Evolutionary conservation across 768 basidiomycete species (phyloP).

Genomic region (Neoboletus brunneissimus): DNA sequence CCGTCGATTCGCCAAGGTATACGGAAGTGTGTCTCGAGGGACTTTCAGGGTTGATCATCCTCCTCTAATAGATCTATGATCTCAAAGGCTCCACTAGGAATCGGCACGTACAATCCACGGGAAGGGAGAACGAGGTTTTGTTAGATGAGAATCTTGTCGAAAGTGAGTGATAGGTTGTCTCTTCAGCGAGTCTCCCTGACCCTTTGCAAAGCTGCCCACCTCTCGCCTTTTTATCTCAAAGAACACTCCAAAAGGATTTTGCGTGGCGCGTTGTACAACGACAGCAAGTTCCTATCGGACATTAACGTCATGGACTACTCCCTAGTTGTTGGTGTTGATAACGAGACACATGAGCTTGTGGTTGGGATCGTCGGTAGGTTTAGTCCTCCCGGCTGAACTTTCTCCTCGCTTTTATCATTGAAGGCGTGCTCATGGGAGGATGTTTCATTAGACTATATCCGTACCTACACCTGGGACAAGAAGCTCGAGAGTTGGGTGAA

Average conservation of each 20-base stretch:
- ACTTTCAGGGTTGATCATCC: constrained; percentile 1
- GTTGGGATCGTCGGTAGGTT: constrained; percentile 92
- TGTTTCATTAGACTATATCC: constrained; percentile 71
- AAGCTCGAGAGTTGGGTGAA: constrained; percentile 98
- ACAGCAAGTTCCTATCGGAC: constrained; percentile 91
- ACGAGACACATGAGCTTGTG: constrained; percentile 83
- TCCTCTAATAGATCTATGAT: constrained; percentile 75
- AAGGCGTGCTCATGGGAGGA: constrained; percentile 2
- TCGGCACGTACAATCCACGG: constrained; percentile 87
- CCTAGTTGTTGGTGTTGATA: constrained; percentile 92
- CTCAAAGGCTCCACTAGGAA: constrained; percentile 95
- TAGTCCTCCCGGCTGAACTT: background rate
- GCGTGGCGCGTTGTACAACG: constrained; percentile 87
- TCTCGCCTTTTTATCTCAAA: constrained; percentile 89
- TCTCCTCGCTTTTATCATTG: background rate
- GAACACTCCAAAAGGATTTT: constrained; percentile 95
- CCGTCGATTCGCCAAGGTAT: constrained; percentile 83
- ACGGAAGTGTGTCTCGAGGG: background rate
- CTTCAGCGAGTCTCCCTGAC: constrained; percentile 1
- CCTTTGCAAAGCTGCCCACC: constrained; percentile 63
- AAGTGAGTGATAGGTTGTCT: constrained; percentile 44
- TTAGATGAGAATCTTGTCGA: constrained; percentile 96
- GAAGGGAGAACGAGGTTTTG: constrained; percentile 88
- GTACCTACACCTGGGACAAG: constrained; percentile 98
- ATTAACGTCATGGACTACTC: constrained; percentile 99